Evolutionary conservation across 768 basidiomycete genomes (phyloP).

Genomic region (Neoboletus brunneissimus): DNA sequence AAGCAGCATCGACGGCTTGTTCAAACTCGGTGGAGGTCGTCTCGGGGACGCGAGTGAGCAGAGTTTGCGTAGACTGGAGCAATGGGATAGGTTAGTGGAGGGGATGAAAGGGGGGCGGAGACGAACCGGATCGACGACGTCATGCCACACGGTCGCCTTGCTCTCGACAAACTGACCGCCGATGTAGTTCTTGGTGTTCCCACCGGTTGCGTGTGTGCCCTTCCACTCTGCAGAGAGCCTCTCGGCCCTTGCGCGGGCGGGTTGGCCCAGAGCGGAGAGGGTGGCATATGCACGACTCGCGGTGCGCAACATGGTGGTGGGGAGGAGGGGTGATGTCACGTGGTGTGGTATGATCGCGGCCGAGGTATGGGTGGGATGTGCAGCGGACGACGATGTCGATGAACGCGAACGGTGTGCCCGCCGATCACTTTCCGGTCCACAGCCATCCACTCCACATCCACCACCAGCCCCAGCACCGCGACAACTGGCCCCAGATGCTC

Average conservation of each 20-base stretch:
- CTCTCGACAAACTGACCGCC: constrained; percentile 88
- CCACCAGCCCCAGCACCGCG: constrained; percentile 22
- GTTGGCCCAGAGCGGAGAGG: constrained; percentile 47
- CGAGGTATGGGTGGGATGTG: not conserved
- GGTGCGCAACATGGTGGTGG: constrained; percentile 23
- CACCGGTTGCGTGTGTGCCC: constrained; percentile 85
- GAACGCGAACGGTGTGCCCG: constrained; percentile 13
- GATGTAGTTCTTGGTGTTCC: constrained; percentile 87
- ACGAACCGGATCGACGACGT: constrained; percentile 85
- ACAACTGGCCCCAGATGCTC: constrained; percentile 23
- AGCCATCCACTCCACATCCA: constrained; percentile 16
- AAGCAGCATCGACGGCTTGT: constrained; percentile 79
- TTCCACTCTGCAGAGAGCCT: constrained; percentile 75
- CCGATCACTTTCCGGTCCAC: constrained; percentile 14
- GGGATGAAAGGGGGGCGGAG: not conserved
- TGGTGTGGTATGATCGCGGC: not conserved
- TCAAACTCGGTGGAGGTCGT: constrained; percentile 80
- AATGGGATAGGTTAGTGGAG: not conserved
- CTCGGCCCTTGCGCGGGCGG: constrained; percentile 62
- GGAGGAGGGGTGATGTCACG: constrained; percentile 12
- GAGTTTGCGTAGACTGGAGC: constrained; percentile 79
- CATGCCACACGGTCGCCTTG: constrained; percentile 74
- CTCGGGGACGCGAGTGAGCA: constrained; percentile 88
- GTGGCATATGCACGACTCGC: constrained; percentile 43
- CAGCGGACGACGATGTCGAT: constrained; percentile 15